A percentile compares a stretch with the other conserved stretches of the same genome.
These are phyloP conservation scores for Thermoascus crustaceus DNA, from an alignment of 2,329 filamentous ascomycete species.

Conservation along the genomic window DNA sequence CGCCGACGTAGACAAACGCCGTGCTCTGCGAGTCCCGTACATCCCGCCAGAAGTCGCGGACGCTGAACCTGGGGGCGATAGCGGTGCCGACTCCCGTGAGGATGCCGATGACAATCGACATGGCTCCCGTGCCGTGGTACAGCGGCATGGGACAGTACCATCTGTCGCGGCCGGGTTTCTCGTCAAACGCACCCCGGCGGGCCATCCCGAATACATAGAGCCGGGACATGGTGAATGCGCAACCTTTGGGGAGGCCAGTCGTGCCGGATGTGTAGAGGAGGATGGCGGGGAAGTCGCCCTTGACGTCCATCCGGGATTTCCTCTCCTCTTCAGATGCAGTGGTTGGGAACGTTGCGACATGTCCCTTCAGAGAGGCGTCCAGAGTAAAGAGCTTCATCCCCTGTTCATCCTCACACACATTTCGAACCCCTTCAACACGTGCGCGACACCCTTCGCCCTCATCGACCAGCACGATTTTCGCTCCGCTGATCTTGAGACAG, in stretches of 20 bases:
- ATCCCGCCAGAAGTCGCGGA: slow-evolving; percentile 63
- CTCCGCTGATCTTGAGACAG: slow-evolving; percentile 52
- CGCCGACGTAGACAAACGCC: slow-evolving; percentile 69
- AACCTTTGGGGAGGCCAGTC: slow-evolving; percentile 67
- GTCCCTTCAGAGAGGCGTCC: slow-evolving; percentile 40
- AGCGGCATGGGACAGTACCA: slow-evolving; percentile 73
- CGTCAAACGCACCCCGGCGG: slow-evolving; percentile 23
- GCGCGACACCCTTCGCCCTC: slow-evolving; percentile 45
- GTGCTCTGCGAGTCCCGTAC: slow-evolving; percentile 60
- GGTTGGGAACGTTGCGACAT: slow-evolving; percentile 41
- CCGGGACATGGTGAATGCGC: slow-evolving; percentile 49
- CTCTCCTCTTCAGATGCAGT: slow-evolving; percentile 48
- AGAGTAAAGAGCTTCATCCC: slow-evolving; percentile 52
- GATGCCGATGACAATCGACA: slow-evolving; percentile 50
- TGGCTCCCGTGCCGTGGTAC: slow-evolving; percentile 67
- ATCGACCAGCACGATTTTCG: slow-evolving; percentile 53
- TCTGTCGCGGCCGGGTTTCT: slow-evolving; percentile 41
- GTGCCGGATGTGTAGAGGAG: slow-evolving; percentile 71
- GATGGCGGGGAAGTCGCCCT: slow-evolving; percentile 48
- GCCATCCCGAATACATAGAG: slow-evolving; percentile 32
- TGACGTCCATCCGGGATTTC: slow-evolving; percentile 46
- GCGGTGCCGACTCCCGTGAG: slow-evolving; percentile 40
- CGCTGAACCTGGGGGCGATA: slow-evolving; percentile 50
- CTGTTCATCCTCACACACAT: slow-evolving; percentile 45
- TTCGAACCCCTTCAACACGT: slow-evolving; percentile 47